Evolutionary conservation across 208 protist species (phyloP).

Genomic region (Crithidia mellificae): DNA sequence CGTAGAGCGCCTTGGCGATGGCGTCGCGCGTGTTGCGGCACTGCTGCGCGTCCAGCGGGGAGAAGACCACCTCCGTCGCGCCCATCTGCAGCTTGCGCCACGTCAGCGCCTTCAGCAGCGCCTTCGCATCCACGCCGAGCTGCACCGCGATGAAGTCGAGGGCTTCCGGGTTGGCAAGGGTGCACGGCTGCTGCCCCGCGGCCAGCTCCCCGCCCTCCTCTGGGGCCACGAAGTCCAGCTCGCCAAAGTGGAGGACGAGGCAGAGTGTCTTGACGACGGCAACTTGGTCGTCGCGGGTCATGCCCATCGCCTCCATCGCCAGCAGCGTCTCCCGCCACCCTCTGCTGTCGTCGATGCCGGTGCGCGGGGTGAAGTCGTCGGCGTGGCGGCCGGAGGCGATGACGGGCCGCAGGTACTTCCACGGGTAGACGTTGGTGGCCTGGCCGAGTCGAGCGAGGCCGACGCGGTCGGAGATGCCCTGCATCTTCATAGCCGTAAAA

Average conservation of each 20-base stretch:
- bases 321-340: conserved; percentile 78
- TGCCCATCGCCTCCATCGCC: conserved; percentile 93
- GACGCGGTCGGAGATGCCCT: not conserved
- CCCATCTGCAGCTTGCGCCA: conserved; percentile 67
- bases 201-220: conserved; percentile 33
- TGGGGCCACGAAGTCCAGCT: conserved; percentile 84
- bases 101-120: conserved; percentile 63
- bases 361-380: conserved; percentile 26
- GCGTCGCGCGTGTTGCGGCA: conserved; percentile 91
- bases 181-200: conserved; percentile 35
- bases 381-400: conserved; percentile 18
- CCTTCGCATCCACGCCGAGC: conserved; percentile 51
- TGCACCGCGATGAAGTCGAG: conserved; percentile 56
- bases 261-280: conserved; percentile 85
- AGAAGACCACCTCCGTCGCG: conserved; percentile 56
- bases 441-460: not conserved
- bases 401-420: conserved; percentile 26
- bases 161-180: conserved; percentile 30
- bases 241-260: conserved; percentile 95
- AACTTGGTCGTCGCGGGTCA: conserved; percentile 70
- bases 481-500: conserved; percentile 32
- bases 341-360: conserved; percentile 68
- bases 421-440: conserved; percentile 15
- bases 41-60: conserved; percentile 76
- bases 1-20: conserved; percentile 95